Base-by-base conservation (phyloP, 768 basidiomycete species). In the Suillus discolor region DNA sequence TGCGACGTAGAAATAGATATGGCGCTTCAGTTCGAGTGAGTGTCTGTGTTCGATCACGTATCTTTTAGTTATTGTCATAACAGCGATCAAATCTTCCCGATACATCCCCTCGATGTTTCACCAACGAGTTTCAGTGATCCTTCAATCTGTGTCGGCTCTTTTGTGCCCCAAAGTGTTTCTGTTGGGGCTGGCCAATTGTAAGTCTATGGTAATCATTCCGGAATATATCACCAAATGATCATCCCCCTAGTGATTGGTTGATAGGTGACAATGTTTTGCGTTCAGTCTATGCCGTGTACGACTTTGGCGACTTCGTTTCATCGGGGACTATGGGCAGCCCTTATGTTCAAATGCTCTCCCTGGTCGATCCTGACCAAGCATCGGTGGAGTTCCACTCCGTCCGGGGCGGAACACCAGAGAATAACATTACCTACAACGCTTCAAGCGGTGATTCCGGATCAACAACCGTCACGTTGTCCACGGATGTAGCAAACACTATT, bases 241-340 rank as follows among this genome's bases (percentile, higher is more conserved):
- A 20, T 59, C 62, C 47, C 63, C 66, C 13, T 66, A 93, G 92
- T 72, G 93, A 95, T 74, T 90, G 91, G 88, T 81, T 95, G 54
- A 73, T 94, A 62, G 93, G 93, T 25, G 93, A 91, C 76, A 94
- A 92, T 71, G 84, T 93, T 73, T 83, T 95, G 66, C 92, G 93
- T 65, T 91, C 91, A 18, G 79, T 94, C 45, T 94, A 94, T 76
- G 85, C 91, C 9, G 78, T 95, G 64, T 95, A 93, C 74, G 90
- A 94, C 76, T 95, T 90, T 72, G 93, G 93, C 28, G 91, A 94
- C 77, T 93, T 86, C 69, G 85, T 88, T 71, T 74, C 82, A 15
- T 79, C 82, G 6, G 88, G 87, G 44, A 76, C 83, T 18, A 88
- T 88, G 87, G 92, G 91, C 47, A 77, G 88, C 72, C 93, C 93